Base-by-base conservation (phyloP, 1,284 basidiomycete species). In the Apiotrichum siamense region DNA sequence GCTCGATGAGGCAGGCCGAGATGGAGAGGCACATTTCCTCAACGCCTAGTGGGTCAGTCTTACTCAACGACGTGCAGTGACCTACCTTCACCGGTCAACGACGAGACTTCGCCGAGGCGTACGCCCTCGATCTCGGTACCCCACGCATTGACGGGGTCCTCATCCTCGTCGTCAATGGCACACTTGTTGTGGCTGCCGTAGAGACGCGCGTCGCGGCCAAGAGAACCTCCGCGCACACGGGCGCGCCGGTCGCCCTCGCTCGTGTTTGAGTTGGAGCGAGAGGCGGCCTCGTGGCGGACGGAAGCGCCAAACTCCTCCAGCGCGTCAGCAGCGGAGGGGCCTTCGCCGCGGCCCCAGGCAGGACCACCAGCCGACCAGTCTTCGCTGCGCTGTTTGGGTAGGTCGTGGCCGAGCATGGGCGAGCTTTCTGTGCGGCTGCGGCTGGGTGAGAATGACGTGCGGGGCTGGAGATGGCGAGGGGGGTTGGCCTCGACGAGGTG, bases 11-110 rank as follows among this genome's bases (percentile, higher is more conserved):
- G n/a, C 66, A 39, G 0, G 61, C 59, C 10, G 67, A 62, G 56
- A 74, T 71, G 42, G 64, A 59, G 33, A 62, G 62, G 61, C 72
- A 73, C 17, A 74, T 55, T n/a, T 59, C 60, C 47, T 73, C 72
- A 46, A 74, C 66, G 29, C 70, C 71, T 72, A 42, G 23, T 21
- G n/a, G n/a, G 21, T 21, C 36, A 31, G 29, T 26, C 3, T 20
- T 36, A 31, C 17, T 21, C 23, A 12, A 4, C 7, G 2, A 11
- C 11, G 11, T 4, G n/a, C 17, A 12, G 3, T 4, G 5, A 58
- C 65, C 55, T 53, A 70, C 70, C 71, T 38, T 70, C 60, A n/a
- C 69, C 69, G 10, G 65, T 66, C 15, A 68, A 47, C 20, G 69
- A 62, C 42, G 61, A 65, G 50, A 67, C 68, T 49, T 74, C 72